A percentile compares a stretch with the other conserved stretches of the same genome.
These are phyloP conservation scores for Kalmanozyma brasiliensis DNA, from an alignment of 1,284 basidiomycete genomes.

Conservation along the genomic window DNA sequence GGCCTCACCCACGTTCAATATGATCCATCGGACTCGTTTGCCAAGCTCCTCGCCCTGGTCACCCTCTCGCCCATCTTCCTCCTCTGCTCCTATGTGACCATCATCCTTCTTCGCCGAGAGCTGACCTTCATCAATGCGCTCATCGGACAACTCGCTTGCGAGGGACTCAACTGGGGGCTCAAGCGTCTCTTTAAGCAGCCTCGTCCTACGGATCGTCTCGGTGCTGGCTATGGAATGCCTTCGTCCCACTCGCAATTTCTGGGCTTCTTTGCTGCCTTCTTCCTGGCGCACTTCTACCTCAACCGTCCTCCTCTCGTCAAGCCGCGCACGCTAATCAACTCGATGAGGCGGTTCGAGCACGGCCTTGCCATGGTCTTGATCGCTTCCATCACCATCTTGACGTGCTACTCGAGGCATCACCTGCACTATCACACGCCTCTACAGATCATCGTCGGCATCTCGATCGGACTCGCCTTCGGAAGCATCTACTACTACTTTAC, in stretches of 20 bases:
- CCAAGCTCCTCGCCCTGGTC: slow-evolving; percentile 56
- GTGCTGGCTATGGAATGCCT: slow-evolving; percentile 84
- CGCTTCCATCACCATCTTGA: slow-evolving; percentile 73
- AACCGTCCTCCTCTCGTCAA: slow-evolving; percentile 76
- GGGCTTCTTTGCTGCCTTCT: slow-evolving; percentile 83
- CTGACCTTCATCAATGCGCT: slow-evolving; percentile 82
- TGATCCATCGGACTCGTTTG: slow-evolving; percentile 52
- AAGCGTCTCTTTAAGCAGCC: slow-evolving; percentile 78
- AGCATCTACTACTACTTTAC: slow-evolving; percentile 73
- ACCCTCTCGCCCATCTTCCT: slow-evolving; percentile 65
- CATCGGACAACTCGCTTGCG: slow-evolving; percentile 80
- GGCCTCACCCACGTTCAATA: slow-evolving; percentile 64
- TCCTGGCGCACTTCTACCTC: slow-evolving; percentile 78
- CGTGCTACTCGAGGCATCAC: slow-evolving; percentile 83
- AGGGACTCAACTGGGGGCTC: slow-evolving; percentile 77
- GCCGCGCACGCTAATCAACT: slow-evolving; percentile 43
- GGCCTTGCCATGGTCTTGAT: slow-evolving; percentile 72
- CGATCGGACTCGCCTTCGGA: slow-evolving; percentile 76
- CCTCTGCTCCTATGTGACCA: slow-evolving; percentile 75
- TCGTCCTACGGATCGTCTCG: slow-evolving; percentile 76
- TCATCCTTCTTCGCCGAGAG: slow-evolving; percentile 81
- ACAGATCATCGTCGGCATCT: slow-evolving; percentile 80
- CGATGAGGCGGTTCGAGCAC: slow-evolving; percentile 52
- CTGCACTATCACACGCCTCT: slow-evolving; percentile 78
- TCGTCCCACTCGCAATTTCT: slow-evolving; percentile 89